Percentiles rank a stretch among this genome's conserved stretches.
Evolutionary conservation across 352 stramenopile genomes (phyloP).

Genomic region (Plasmopara muralis): DNA sequence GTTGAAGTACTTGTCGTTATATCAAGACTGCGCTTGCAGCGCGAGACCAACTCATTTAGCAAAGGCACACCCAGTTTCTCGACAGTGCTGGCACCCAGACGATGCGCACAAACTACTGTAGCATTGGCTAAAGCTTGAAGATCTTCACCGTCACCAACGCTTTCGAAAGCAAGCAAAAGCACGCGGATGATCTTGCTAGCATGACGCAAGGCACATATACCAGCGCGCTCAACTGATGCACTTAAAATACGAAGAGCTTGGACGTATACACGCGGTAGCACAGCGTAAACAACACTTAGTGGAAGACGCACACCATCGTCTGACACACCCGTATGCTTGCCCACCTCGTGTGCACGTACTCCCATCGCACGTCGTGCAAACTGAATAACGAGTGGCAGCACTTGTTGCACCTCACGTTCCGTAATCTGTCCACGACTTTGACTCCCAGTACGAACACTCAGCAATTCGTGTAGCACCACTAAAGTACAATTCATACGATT

Average conservation of each 20-base stretch:
- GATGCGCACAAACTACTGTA: slow-evolving; percentile 43
- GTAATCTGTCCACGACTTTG: slow-evolving; percentile 32
- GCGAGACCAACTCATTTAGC: slow-evolving; percentile 48
- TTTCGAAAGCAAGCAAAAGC: slow-evolving; percentile 53
- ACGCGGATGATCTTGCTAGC: slow-evolving; percentile 59
- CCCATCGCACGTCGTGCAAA: slow-evolving; percentile 55
- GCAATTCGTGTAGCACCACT: slow-evolving; percentile 32
- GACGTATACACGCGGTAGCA: slow-evolving; percentile 52
- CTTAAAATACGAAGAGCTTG: slow-evolving; percentile 37
- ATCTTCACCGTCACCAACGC: slow-evolving; percentile 23
- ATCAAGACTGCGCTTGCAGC: slow-evolving; percentile 46
- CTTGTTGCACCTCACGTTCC: slow-evolving; percentile 70
- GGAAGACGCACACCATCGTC: slow-evolving; percentile 71
- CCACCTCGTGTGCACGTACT: slow-evolving; percentile 61
- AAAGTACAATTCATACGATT: slow-evolving; percentile 35
- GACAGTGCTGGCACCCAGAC: slow-evolving; percentile 59
- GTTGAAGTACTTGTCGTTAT: slow-evolving; percentile 13
- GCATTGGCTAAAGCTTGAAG: slow-evolving; percentile 40
- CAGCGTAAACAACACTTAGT: slow-evolving; percentile 62
- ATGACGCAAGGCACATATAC: slow-evolving; percentile 58
- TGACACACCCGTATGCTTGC: slow-evolving; percentile 75
- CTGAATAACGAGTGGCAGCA: slow-evolving; percentile 46
- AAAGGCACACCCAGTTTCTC: slow-evolving; percentile 65
- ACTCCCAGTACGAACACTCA: slow-evolving; percentile 33
- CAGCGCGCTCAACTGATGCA: slow-evolving; percentile 36